Percentiles rank a stretch among this genome's conserved stretches.
Evolutionary conservation across 371 early-diverging fungal species (phyloP).

Genomic region (Circinella umbellata): DNA sequence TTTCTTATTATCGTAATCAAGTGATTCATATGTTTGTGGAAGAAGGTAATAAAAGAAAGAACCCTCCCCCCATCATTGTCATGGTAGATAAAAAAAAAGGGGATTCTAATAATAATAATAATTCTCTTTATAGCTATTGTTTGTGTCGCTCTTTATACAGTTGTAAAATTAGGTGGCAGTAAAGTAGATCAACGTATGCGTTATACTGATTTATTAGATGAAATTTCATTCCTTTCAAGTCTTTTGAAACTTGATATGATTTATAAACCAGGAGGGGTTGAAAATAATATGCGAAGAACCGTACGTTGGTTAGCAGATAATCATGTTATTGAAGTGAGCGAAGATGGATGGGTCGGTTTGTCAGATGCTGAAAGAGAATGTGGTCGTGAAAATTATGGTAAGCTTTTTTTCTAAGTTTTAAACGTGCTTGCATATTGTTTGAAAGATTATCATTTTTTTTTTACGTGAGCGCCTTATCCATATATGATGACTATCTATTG

Average conservation of each 20-base stretch:
- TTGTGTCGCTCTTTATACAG: constrained; percentile 80
- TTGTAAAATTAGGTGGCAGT: constrained; percentile 77
- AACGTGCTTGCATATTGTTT: too few species aligned
- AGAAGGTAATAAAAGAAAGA: constrained; percentile 50
- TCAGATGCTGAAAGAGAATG: constrained; percentile 70
- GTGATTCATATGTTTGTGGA: constrained; percentile 85
- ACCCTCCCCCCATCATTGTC: too few species aligned
- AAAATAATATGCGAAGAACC: constrained; percentile 72
- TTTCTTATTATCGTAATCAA: constrained; percentile 87
- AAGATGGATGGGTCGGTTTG: constrained; percentile 62
- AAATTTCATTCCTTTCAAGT: constrained; percentile 79
- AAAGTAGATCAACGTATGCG: constrained; percentile 63
- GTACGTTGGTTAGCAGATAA: constrained; percentile 65
- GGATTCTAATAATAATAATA: too few species aligned
- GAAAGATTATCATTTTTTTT: too few species aligned
- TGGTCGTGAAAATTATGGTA: constrained; percentile 86
- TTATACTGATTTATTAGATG: constrained; percentile 60
- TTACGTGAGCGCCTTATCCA: not conserved
- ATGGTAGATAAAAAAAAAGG: too few species aligned
- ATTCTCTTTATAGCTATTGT: constrained; percentile 61
- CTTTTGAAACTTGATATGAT: constrained; percentile 87
- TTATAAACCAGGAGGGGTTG: constrained; percentile 79
- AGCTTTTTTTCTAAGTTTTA: not conserved
- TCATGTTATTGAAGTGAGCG: constrained; percentile 61
- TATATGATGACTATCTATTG: too few species aligned